phyloP scores from a whole-genome alignment of 352 stramenopile species.

The Globisporangium nunn region DNA sequence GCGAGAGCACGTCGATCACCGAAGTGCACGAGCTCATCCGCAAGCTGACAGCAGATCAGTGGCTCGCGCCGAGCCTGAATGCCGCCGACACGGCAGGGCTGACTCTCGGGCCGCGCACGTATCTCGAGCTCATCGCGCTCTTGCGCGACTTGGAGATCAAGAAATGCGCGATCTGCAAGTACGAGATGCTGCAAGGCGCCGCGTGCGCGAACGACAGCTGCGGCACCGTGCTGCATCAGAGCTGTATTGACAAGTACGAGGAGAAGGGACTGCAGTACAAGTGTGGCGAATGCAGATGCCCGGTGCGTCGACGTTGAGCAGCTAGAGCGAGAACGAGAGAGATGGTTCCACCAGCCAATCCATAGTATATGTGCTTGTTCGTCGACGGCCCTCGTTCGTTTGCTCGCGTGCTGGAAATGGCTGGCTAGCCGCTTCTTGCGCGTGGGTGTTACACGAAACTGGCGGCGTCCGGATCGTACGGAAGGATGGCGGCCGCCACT shows the following conservation, averaged over 20 bases:
- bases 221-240: slow-evolving; percentile 36
- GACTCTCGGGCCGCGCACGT: slow-evolving; percentile 61
- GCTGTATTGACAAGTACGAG: slow-evolving; percentile 61
- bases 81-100: slow-evolving; percentile 28
- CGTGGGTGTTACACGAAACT: neutral
- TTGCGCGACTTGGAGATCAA: slow-evolving; percentile 68
- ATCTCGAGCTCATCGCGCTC: slow-evolving; percentile 68
- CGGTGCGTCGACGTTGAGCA: slow-evolving; percentile 17
- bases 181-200: slow-evolving; percentile 62
- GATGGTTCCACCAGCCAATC: neutral
- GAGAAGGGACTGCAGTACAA: slow-evolving; percentile 53
- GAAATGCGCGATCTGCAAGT: slow-evolving; percentile 74
- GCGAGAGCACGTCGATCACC: slow-evolving; percentile 53
- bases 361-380: neutral
- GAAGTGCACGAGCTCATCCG: slow-evolving; percentile 61
- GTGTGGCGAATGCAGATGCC: slow-evolving; percentile 40
- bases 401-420: neutral
- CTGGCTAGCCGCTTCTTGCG: neutral
- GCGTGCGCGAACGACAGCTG: slow-evolving; percentile 28
- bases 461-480: slow-evolving; percentile 39
- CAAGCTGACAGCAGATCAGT: slow-evolving; percentile 62
- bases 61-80: slow-evolving; percentile 44
- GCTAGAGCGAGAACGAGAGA: neutral
- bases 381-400: neutral
- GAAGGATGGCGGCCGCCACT: slow-evolving; percentile 74